Evolutionary conservation across 192 early-diverging fungal species (phyloP).

Genomic region (Coemansia sp.): DNA sequence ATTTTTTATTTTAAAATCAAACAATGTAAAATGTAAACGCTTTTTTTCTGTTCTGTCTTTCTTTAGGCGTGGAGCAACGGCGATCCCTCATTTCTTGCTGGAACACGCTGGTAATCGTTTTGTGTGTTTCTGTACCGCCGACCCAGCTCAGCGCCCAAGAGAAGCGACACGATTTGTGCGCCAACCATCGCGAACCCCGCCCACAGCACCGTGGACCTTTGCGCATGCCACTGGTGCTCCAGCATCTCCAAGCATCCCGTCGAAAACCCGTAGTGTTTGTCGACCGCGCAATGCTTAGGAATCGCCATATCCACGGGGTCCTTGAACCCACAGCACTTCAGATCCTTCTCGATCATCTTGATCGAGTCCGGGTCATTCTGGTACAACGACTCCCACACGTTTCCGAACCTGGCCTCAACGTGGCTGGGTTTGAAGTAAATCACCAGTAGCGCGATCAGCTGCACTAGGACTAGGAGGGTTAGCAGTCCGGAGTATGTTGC

Average conservation of each 20-base stretch:
- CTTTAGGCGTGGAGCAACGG: constrained; percentile 25
- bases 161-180: constrained; percentile 39
- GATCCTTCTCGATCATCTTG: constrained; percentile 54
- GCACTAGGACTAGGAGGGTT: constrained; percentile 27
- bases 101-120: constrained; percentile 31
- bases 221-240: constrained; percentile 26
- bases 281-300: constrained; percentile 38
- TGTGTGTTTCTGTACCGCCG: constrained; percentile 37
- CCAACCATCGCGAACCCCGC: constrained; percentile 33
- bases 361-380: constrained; percentile 54
- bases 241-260: constrained; percentile 30
- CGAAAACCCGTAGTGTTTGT: constrained; percentile 44
- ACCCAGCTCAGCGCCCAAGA: constrained; percentile 42
- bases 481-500: constrained; percentile 39
- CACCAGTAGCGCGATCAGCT: constrained; percentile 23
- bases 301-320: constrained; percentile 51
- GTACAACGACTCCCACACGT: constrained; percentile 58
- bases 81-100: constrained; percentile 26
- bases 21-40: neutral
- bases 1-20: too few species aligned
- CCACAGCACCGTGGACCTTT: constrained; percentile 16
- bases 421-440: constrained; percentile 40
- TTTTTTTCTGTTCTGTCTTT: constrained; percentile 1
- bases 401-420: constrained; percentile 38
- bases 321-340: constrained; percentile 59